These are phyloP conservation scores for Fusarium tuaranense DNA, from an alignment of 2,329 filamentous ascomycete species.

Conservation along the genomic window DNA sequence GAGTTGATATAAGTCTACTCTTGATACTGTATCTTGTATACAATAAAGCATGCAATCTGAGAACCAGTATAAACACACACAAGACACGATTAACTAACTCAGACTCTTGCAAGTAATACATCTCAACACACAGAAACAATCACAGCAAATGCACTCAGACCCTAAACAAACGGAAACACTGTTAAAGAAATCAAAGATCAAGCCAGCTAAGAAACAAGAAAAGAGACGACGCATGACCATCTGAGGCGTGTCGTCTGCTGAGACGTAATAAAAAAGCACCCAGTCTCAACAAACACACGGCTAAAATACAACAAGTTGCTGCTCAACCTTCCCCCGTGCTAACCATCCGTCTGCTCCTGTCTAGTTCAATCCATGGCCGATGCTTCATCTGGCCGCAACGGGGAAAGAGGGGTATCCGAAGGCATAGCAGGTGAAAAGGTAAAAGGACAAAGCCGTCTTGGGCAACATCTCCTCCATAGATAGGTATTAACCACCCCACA, in stretches of 20 bases:
- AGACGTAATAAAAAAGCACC: constrained; percentile 48
- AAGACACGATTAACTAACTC: constrained; percentile 12
- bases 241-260: constrained; percentile 46
- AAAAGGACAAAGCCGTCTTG: constrained; percentile 35
- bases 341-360: constrained; percentile 49
- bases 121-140: background rate
- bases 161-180: constrained; percentile 42
- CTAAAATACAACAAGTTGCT: constrained; percentile 56
- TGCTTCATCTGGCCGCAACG: constrained; percentile 47
- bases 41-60: background rate
- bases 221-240: constrained; percentile 48
- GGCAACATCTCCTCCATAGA: constrained; percentile 37
- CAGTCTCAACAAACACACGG: constrained; percentile 49
- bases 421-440: constrained; percentile 41
- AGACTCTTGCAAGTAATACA: background rate
- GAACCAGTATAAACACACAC: background rate
- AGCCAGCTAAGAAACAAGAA: constrained; percentile 53
- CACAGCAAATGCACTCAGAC: background rate
- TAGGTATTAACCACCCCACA: constrained; percentile 45
- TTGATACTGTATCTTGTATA: background rate
- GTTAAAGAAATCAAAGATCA: constrained; percentile 51
- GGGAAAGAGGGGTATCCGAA: constrained; percentile 43
- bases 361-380: constrained; percentile 48
- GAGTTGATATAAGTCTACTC: background rate
- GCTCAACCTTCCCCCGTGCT: constrained; percentile 43